phyloP scores from a whole-genome alignment of 2,329 filamentous ascomycete species.

The Ceratocystis harringtonii region DNA sequence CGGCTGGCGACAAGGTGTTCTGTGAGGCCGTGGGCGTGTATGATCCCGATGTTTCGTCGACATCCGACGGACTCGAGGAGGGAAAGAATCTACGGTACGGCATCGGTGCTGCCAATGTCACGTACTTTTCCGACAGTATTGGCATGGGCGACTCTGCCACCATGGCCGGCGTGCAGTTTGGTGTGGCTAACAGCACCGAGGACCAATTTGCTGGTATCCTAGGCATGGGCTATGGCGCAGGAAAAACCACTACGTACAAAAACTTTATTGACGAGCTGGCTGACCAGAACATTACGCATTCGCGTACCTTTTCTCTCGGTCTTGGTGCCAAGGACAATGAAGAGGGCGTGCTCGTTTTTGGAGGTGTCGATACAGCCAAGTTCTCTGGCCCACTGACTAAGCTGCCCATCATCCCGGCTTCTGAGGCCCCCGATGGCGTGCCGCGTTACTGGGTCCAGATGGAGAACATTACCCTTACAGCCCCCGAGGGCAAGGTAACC shows the following conservation, averaged over 20 bases:
- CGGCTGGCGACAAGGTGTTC: slow-evolving; percentile 28
- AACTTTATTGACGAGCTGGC: slow-evolving; percentile 38
- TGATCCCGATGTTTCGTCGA: slow-evolving; percentile 29
- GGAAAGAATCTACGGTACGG: slow-evolving; percentile 34
- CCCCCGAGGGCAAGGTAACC: slow-evolving; percentile 24
- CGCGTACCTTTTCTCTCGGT: slow-evolving; percentile 50
- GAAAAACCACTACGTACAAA: slow-evolving; percentile 32
- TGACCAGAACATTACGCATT: slow-evolving; percentile 38
- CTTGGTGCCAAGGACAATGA: slow-evolving; percentile 45
- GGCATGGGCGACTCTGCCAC: slow-evolving; percentile 28
- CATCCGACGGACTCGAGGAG: slow-evolving; percentile 24
- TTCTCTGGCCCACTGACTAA: slow-evolving; percentile 43
- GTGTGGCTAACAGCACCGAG: slow-evolving; percentile 39
- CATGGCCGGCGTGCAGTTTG: slow-evolving; percentile 45
- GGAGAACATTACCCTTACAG: slow-evolving; percentile 30
- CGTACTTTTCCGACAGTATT: slow-evolving; percentile 35
- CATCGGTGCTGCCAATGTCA: slow-evolving; percentile 36
- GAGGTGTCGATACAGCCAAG: slow-evolving; percentile 50
- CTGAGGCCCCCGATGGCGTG: slow-evolving; percentile 39
- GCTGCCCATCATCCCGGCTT: slow-evolving; percentile 45
- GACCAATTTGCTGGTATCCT: slow-evolving; percentile 47
- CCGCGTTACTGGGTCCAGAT: slow-evolving; percentile 39
- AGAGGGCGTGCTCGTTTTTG: slow-evolving; percentile 51
- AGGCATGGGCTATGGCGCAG: slow-evolving; percentile 54
- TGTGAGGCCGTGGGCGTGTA: slow-evolving; percentile 34